Evolutionary conservation across 2,329 filamentous ascomycete species (phyloP).

Genomic region (Sarocladiaceae sp.): DNA sequence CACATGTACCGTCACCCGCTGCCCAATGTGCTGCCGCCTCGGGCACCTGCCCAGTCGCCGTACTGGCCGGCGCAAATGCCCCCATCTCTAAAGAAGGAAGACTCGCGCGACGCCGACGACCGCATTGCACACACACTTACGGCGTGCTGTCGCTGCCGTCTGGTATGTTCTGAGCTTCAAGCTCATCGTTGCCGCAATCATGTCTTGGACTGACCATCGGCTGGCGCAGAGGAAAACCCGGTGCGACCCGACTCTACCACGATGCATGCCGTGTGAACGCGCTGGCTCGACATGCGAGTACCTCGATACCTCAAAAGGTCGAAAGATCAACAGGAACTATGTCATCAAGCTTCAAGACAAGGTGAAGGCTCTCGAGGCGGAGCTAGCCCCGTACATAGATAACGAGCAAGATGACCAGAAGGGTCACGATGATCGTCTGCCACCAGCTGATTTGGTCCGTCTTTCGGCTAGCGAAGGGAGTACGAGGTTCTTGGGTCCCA

Average conservation of each 20-base stretch:
- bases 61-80: slow-evolving; percentile 1
- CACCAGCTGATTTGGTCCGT: slow-evolving; percentile 77
- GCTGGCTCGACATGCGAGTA: slow-evolving; percentile 92
- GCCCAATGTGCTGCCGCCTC: slow-evolving; percentile 16
- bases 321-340: slow-evolving; percentile 83
- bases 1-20: not conserved
- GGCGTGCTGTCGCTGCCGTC: slow-evolving; percentile 72
- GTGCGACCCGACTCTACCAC: slow-evolving; percentile 88
- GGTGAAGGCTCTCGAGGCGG: slow-evolving; percentile 73
- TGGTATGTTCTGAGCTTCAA: slow-evolving; percentile 45
- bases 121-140: slow-evolving; percentile 74
- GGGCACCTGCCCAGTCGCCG: slow-evolving; percentile 28
- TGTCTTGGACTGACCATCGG: not conserved
- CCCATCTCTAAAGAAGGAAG: slow-evolving; percentile 12
- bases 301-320: slow-evolving; percentile 81
- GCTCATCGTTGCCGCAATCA: not conserved
- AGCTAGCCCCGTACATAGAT: slow-evolving; percentile 72
- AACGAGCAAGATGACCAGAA: slow-evolving; percentile 62
- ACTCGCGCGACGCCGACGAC: slow-evolving; percentile 38
- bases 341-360: slow-evolving; percentile 87
- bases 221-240: slow-evolving; percentile 77
- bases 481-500: slow-evolving; percentile 83
- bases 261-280: slow-evolving; percentile 87
- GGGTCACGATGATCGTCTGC: slow-evolving; percentile 77
- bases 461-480: slow-evolving; percentile 80